These are phyloP conservation scores for Coffea humblotiana DNA, from an alignment of 305 asterid species.

Conservation along the genomic window DNA sequence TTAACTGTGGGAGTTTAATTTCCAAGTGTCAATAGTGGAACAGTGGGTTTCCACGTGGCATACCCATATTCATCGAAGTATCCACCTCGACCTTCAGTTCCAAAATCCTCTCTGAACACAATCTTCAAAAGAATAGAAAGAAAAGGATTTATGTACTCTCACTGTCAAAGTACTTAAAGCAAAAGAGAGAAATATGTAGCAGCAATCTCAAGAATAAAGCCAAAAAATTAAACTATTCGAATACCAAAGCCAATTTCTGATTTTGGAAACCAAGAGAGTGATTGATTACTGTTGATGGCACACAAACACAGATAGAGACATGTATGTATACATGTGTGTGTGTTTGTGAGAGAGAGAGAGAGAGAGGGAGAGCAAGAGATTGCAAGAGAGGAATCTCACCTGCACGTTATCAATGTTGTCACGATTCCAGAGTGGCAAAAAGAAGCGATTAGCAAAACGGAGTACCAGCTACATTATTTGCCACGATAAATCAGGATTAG, in stretches of 20 bases:
- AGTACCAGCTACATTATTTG: conserved; percentile 69
- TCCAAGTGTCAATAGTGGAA: not conserved
- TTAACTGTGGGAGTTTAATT: not conserved
- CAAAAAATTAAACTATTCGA: not conserved
- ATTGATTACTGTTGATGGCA: not conserved
- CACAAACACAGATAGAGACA: not conserved
- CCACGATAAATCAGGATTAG: conserved; percentile 6
- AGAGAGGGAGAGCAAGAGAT: not conserved
- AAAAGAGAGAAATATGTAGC: not conserved
- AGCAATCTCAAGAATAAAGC: not conserved
- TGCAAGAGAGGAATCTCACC: conserved; percentile 35
- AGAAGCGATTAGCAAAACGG: conserved; percentile 87
- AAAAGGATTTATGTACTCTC: not conserved
- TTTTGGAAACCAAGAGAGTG: not conserved
- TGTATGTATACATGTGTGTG: not conserved
- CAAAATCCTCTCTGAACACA: conserved; percentile 96
- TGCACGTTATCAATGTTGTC: conserved; percentile 80
- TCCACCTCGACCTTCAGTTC: conserved; percentile 98
- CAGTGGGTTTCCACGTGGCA: conserved; percentile 16
- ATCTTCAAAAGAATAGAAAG: conserved; percentile 47
- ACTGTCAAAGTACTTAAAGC: not conserved
- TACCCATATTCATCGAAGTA: conserved; percentile 94
- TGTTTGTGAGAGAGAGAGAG: not conserved
- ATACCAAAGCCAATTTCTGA: not conserved
- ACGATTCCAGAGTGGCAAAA: conserved; percentile 86